Base-by-base conservation (phyloP, 805 yeast genomes). In the Pichia nakasei region DNA sequence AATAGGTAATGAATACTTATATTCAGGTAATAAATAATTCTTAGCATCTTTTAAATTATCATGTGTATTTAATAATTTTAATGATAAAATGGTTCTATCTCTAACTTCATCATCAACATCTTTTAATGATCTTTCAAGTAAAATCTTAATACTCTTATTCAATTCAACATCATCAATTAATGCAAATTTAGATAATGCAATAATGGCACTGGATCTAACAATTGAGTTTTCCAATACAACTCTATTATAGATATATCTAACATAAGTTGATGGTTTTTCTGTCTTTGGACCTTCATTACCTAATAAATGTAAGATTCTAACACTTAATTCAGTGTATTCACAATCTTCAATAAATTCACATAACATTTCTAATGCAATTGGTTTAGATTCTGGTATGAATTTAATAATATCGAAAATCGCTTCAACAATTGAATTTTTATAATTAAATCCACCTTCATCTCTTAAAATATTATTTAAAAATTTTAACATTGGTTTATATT, bases 291-390 rank as follows among this genome's bases (percentile, higher is more conserved):
- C 98, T 64, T 89, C 95, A 52, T 81, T 85, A 60, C 98, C 98
- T 52, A 93, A 75, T 49, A 91, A 65, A 65, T 89, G 96, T 63
- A 93, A 73, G 46, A 93, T 82, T 59, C 97, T 78, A n/a, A 89
- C 95, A 22, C 94, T 78, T 49, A 93, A 78, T 65, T 88, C 96
- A 26, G 96, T 85, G 68, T 75, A 91, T 67, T 93, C 98, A 68
- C 97, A 93, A 70, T 93, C 98, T 67, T 93, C 98, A 56, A 93
- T 93, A 60, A 88, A 89, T 65, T 93, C 98, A 72, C 97, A 88
- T 55, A 93, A 73, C 63, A 82, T 82, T 66, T 85, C 87, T 57
- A 93, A 70, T 20, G 96, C 95, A 39, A 76, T 64, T 54, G 85
- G 93, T 57, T 85, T 78, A 13, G 94, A 86, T 50, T 72, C 79